Conservation (phyloP, 1,139 yeast species). For the Lodderomyces orthopsilosis region DNA sequence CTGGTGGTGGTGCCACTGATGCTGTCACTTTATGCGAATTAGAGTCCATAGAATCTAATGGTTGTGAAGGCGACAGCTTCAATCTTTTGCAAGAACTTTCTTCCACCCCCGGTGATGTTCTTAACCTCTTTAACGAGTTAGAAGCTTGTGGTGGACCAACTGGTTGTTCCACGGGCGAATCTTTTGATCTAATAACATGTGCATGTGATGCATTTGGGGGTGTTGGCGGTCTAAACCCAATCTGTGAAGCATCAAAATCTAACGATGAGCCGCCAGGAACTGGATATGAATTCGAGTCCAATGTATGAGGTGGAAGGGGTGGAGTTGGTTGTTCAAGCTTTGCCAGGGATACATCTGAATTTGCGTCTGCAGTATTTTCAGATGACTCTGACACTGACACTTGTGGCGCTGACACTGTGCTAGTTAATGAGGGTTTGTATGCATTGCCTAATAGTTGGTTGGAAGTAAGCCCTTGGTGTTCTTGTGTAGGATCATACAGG, state of each 20-base stretch:
- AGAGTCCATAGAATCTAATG: not conserved
- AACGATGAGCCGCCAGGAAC: not conserved
- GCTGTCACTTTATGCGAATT: not conserved
- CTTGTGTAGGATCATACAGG: not conserved
- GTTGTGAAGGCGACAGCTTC: not conserved
- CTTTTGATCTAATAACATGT: not conserved
- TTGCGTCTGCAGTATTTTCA: too few species aligned
- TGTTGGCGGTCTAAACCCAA: conserved; percentile 2
- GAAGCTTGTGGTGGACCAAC: not conserved
- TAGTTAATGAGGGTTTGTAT: not conserved
- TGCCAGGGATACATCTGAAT: not conserved
- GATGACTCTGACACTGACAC: too few species aligned
- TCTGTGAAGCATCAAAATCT: not conserved
- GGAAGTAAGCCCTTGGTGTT: not conserved
- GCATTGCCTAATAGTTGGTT: not conserved
- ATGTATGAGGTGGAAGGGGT: not conserved
- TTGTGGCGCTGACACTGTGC: not conserved
- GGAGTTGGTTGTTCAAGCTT: not conserved
- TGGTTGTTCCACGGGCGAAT: not conserved
- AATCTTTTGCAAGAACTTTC: not conserved
- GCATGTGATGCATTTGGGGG: conserved; percentile 3
- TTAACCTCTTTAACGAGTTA: not conserved
- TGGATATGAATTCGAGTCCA: not conserved
- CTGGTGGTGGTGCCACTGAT: conserved; percentile 4
- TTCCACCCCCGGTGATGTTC: not conserved